Evolutionary conservation across 2,329 filamentous ascomycete genomes (phyloP).

Genomic region (Hyphodiscus sp.): DNA sequence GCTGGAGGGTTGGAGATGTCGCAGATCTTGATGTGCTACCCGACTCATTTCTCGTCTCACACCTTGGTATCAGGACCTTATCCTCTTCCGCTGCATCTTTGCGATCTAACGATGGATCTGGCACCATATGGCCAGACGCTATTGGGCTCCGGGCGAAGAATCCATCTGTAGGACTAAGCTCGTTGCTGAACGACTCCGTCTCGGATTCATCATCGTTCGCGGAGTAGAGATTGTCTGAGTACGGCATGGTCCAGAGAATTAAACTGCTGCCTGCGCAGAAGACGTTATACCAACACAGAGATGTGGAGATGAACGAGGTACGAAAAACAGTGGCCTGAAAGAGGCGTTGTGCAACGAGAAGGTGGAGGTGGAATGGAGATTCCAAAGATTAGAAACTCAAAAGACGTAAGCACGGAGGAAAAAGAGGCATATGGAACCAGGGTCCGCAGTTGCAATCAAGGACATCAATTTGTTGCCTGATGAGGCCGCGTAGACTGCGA

Average conservation of each 20-base stretch:
- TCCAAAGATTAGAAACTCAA: neutral
- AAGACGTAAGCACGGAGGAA: slow-evolving; percentile 1
- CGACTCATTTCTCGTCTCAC: slow-evolving; percentile 9
- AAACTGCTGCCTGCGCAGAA: slow-evolving; percentile 1
- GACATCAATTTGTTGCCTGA: neutral
- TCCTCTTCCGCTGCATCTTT: slow-evolving; percentile 17
- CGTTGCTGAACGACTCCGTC: slow-evolving; percentile 23
- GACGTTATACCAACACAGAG: neutral
- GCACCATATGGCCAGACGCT: slow-evolving; percentile 16
- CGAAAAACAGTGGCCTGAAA: neutral
- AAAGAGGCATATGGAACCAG: neutral
- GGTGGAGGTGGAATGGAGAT: neutral
- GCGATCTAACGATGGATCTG: slow-evolving; percentile 19
- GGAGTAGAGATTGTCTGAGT: slow-evolving; percentile 22
- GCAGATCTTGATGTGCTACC: slow-evolving; percentile 14
- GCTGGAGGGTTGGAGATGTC: slow-evolving; percentile 12
- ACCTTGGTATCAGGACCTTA: slow-evolving; percentile 21
- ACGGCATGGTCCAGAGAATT: neutral
- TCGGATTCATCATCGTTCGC: slow-evolving; percentile 15
- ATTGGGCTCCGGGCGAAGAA: slow-evolving; percentile 24
- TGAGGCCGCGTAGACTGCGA: neutral
- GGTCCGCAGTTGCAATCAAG: neutral
- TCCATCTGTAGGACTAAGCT: slow-evolving; percentile 26
- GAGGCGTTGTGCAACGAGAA: neutral
- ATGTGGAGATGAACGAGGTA: neutral